These are phyloP conservation scores for Paecilomyces sp. DNA, from an alignment of 2,329 filamentous ascomycete genomes.

Conservation along the genomic window DNA sequence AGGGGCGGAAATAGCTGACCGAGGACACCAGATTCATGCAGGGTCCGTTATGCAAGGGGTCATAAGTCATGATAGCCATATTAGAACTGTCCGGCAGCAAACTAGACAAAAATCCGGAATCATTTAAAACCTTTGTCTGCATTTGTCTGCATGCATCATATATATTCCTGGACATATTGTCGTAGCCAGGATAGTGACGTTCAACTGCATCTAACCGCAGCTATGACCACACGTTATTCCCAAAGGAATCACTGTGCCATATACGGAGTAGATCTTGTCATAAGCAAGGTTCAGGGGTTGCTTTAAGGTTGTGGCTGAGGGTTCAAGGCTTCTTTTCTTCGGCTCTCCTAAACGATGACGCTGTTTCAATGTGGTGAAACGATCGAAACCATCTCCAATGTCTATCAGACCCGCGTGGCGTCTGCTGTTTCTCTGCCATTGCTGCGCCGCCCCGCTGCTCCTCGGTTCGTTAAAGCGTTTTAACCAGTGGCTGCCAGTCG, in stretches of 20 bases:
- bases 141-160: not conserved
- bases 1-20: no score
- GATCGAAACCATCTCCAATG: not conserved
- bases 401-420: not conserved
- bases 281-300: not conserved
- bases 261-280: not conserved
- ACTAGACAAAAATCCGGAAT: no score
- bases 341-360: not conserved
- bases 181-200: not conserved
- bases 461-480: not conserved
- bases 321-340: not conserved
- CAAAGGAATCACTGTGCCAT: not conserved
- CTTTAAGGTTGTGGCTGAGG: slow-evolving; percentile 3
- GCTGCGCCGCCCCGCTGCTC: not conserved
- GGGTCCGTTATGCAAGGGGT: no score
- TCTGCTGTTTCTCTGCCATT: not conserved
- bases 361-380: not conserved
- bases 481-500: not conserved
- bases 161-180: not conserved
- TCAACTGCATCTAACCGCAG: not conserved
- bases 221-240: not conserved
- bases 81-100: no score
- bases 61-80: no score
- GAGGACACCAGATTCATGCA: no score
- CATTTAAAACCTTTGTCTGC: not conserved